Evolutionary conservation across 2,329 filamentous ascomycete species (phyloP).

Genomic region (Chaetomium sp.): DNA sequence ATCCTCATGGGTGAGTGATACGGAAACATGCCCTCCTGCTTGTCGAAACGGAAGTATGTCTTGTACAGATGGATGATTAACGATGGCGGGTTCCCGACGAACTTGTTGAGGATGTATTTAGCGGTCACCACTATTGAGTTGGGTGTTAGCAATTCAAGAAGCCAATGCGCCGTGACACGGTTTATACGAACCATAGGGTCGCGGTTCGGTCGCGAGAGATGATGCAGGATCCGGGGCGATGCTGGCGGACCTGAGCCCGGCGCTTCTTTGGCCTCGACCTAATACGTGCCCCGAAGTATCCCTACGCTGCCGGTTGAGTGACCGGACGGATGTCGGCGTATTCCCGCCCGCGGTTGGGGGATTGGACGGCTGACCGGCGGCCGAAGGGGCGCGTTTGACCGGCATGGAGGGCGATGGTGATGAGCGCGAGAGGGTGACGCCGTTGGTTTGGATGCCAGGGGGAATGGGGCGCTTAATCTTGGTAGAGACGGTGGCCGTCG

Average conservation of each 20-base stretch:
- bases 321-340: constrained; percentile 52
- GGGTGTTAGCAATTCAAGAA: constrained; percentile 16
- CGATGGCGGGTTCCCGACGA: constrained; percentile 67
- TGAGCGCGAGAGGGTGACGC: constrained; percentile 57
- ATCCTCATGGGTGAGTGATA: constrained; percentile 92
- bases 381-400: constrained; percentile 53
- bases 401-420: constrained; percentile 62
- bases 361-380: constrained; percentile 54
- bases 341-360: constrained; percentile 47
- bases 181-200: constrained; percentile 53
- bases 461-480: constrained; percentile 72
- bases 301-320: constrained; percentile 60
- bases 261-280: constrained; percentile 54
- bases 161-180: not conserved
- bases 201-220: constrained; percentile 47
- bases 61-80: constrained; percentile 83
- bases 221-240: constrained; percentile 47
- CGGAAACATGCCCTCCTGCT: constrained; percentile 87
- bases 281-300: constrained; percentile 53
- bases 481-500: constrained; percentile 46
- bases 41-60: constrained; percentile 87
- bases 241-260: constrained; percentile 53
- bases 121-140: constrained; percentile 50
- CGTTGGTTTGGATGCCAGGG: constrained; percentile 68
- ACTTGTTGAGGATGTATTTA: constrained; percentile 81